Evolutionary conservation across 495 filamentous ascomycete species (phyloP), one percentile per base, ranked within the genome.

Genomic region (Neurospora africana): DNA sequence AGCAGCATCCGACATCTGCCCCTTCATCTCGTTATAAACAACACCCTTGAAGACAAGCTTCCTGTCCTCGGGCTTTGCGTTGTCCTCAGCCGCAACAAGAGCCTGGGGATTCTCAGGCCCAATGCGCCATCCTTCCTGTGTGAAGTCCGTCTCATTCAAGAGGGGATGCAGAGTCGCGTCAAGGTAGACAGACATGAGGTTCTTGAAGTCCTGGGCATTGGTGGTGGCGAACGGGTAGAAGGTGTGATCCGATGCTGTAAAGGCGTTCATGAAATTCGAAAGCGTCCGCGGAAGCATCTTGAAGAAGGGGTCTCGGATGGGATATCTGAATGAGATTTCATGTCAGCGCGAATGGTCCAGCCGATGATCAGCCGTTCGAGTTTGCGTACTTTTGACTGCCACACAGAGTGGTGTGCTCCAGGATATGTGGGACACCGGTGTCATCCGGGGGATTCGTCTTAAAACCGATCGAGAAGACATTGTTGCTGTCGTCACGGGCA

Each of bases 1-100:
- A 76, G 93, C 93, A 17, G 95, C 92, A 80, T 98, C 95, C 9
- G 95, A 98, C 89, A 98, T 97, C 78, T 97, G 93, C 0, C 95
- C 95, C 82, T 99, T 99, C 95, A 99, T 99, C 82, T 99, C 95
- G 78, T 99, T 99, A 81, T 99, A 99, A 30, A 99, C 95, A 13
- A 99, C 95, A 30, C 95, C 95, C 80, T 99, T 99, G 85, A 99
- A 99, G 17, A 98, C 90, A 23, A 98, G 87, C 41, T 87, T 88
- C 69, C 83, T 86, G 68, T 82, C 83, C 69, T 81, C 83, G 71
- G 79, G 77, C 30, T 76, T 77, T 41, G 72, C 79, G 79, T 83
- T 72, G 30, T 76, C 80, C 13, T 84, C 83, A 5, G 80, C 83
- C 30, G 84, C 76, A 44, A 82, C 75, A 4, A 85, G 76, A 23